Conservation (phyloP, 331 rosid genomes). For the Rhamnella rubrinervis region DNA sequence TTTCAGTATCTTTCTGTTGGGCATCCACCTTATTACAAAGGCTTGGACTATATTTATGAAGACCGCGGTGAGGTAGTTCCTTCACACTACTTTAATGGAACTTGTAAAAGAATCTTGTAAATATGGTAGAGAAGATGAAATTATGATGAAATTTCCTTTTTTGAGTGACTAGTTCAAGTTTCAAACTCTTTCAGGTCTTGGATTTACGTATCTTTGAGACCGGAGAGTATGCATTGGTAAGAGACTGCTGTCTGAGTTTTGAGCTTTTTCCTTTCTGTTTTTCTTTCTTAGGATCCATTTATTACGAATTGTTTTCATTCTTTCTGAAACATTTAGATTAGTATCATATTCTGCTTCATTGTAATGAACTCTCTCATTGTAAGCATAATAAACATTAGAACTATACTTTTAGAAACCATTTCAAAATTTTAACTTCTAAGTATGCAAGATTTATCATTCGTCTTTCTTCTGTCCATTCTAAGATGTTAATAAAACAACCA, state of each 20-base stretch:
- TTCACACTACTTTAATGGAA: background rate
- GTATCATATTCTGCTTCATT: too few species aligned
- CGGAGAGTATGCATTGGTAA: conserved; percentile 89
- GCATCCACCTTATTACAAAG: conserved; percentile 93
- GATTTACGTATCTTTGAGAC: conserved; percentile 90
- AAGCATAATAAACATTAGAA: too few species aligned
- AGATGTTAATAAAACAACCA: too few species aligned
- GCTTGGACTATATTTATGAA: conserved; percentile 92
- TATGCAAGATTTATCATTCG: too few species aligned
- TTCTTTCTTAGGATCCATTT: background rate
- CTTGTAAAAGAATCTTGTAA: background rate
- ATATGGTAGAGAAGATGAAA: background rate
- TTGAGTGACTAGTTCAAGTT: conserved; percentile 8
- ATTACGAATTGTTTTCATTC: background rate
- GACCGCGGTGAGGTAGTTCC: conserved; percentile 89
- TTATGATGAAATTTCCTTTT: background rate
- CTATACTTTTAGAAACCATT: too few species aligned
- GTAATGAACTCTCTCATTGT: too few species aligned
- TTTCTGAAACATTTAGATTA: too few species aligned
- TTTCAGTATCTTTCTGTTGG: conserved; percentile 95
- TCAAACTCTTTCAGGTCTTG: conserved; percentile 51
- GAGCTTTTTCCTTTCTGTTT: background rate
- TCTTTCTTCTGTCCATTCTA: too few species aligned
- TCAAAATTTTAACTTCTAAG: too few species aligned
- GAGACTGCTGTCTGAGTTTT: conserved; percentile 14